These are phyloP conservation scores for Alternaria solani DNA, from an alignment of 2,329 filamentous ascomycete species.

Conservation along the genomic window DNA sequence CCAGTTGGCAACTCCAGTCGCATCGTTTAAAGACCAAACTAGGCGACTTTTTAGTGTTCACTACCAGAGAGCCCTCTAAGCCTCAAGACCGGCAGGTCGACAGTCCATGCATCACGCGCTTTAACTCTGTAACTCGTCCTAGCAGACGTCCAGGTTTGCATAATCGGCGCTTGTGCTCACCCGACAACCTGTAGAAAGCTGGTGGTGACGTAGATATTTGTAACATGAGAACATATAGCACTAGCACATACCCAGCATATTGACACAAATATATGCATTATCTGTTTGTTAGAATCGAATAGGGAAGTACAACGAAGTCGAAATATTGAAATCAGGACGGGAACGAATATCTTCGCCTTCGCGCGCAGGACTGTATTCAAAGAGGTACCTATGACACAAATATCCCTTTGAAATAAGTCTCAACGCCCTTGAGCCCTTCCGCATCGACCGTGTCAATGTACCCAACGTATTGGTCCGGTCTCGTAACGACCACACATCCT, in stretches of 20 bases:
- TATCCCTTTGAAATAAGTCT: constrained; percentile 44
- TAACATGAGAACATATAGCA: background rate
- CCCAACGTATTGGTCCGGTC: constrained; percentile 74
- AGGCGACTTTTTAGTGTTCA: background rate
- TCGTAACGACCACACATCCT: constrained; percentile 66
- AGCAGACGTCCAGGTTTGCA: background rate
- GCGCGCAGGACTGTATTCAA: background rate
- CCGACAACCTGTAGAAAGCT: background rate
- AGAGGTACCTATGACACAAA: constrained; percentile 21
- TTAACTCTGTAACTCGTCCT: background rate
- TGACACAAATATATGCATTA: background rate
- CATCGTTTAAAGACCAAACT: background rate
- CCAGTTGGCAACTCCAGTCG: background rate
- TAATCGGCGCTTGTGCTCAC: background rate
- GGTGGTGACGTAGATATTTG: background rate
- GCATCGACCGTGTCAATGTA: constrained; percentile 51
- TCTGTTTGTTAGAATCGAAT: background rate
- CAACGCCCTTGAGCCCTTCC: constrained; percentile 39
- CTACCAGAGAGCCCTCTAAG: background rate
- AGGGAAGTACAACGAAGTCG: background rate
- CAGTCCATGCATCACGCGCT: background rate
- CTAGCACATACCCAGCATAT: background rate
- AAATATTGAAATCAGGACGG: background rate
- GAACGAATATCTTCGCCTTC: background rate
- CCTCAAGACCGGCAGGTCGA: background rate